Base-by-base conservation (phyloP, 495 filamentous ascomycete species). In the Annulohypoxylon maeteangense region DNA sequence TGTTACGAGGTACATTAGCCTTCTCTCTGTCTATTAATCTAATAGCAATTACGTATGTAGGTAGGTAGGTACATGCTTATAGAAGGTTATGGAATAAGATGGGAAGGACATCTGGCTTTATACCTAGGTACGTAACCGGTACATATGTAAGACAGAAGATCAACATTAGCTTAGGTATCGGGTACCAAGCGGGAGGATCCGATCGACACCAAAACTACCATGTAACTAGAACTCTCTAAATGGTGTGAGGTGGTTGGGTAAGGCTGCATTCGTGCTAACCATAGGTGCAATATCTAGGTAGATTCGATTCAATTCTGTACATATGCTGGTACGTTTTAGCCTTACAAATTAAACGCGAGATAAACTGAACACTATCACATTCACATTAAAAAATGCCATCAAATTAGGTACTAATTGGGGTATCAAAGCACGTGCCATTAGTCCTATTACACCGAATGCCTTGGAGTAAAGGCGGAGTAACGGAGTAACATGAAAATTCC, bases 131-230 rank as follows among this genome's bases (percentile, higher is more conserved):
- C 27, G 44, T 57, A 62, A 25, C n/a, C 20, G 48, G 31, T 63
- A 56, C 38, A 44, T 62, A 51, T 11, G 16, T 50, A 54, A 55
- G 48, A 51, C 42, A 36, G 20, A 60, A 31, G 55, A 61, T 65
- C 55, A 10, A 31, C 47, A 32, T 61, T 7, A 36, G 7, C 34
- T 36, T 36, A 36, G 34, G 34, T 29, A 29, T 40, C 54, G 47
- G 47, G 20, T 61, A 65, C 50, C 16, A 20, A 40, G 51, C 68
- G 68, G 63, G 68, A 67, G 58, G 32, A 58, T 45, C 68, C 63
- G 68, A 18, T 12, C 22, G 38, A 65, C 55, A 38, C 60, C 23
- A 11, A 47, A 53, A 50, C 20, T 48, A 8, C 20, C 45, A 38
- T 11, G 32, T 36, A 36, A 34, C 4, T n/a, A 18, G n/a, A 54